A percentile compares a stretch with the other conserved stretches of the same genome.
Evolutionary conservation across 2,329 filamentous ascomycete genomes (phyloP).

Genomic region (Hypoxylon sp.): DNA sequence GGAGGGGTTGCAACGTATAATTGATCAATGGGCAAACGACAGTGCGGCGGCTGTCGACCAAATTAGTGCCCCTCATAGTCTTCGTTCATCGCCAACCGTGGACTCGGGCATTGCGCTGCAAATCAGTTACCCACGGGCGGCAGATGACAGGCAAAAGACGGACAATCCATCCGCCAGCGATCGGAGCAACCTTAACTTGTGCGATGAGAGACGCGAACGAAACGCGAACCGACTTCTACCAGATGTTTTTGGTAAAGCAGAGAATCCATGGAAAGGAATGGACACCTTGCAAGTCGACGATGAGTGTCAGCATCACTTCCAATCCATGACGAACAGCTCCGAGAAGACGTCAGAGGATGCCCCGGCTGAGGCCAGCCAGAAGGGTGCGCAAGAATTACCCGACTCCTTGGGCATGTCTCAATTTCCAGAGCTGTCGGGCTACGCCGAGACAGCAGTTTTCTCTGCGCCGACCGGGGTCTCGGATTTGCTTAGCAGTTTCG

Average conservation of each 20-base stretch:
- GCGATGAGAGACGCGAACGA: not conserved
- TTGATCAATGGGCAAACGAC: conserved; percentile 44
- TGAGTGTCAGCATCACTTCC: not conserved
- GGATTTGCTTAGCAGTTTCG: conserved; percentile 26
- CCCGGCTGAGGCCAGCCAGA: conserved; percentile 1
- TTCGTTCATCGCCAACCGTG: conserved; percentile 32
- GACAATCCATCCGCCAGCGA: conserved; percentile 1
- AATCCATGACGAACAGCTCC: conserved; percentile 5
- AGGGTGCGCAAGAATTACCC: not conserved
- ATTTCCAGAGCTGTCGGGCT: conserved; percentile 17
- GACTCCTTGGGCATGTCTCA: conserved; percentile 25
- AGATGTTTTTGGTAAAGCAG: not conserved
- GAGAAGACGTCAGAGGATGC: not conserved
- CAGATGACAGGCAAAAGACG: not conserved
- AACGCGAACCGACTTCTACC: not conserved
- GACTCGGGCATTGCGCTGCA: conserved; percentile 38
- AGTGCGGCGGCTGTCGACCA: conserved; percentile 24
- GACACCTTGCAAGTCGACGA: conserved; percentile 1
- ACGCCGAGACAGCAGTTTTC: conserved; percentile 7
- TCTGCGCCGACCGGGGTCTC: conserved; percentile 8
- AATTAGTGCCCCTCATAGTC: conserved; percentile 25
- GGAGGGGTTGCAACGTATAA: conserved; percentile 42
- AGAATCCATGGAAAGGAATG: not conserved
- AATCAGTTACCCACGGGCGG: conserved; percentile 2
- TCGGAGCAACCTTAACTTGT: not conserved